Evolutionary conservation across 805 yeast genomes (phyloP).

Genomic region (Suhomyces prunicola): DNA sequence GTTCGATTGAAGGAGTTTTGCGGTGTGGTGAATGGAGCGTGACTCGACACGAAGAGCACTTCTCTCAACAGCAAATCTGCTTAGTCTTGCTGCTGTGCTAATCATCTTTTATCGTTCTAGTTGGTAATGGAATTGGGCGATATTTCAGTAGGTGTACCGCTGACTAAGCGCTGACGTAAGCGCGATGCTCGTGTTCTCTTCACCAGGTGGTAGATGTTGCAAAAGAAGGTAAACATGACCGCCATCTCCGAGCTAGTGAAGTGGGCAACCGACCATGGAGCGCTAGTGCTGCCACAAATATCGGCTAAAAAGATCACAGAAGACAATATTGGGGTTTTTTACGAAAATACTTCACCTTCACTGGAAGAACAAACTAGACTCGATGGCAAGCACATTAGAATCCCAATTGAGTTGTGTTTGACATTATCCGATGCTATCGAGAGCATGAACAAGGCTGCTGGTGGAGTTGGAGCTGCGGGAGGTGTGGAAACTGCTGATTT

Average conservation of each 20-base stretch:
- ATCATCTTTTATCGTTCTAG: not conserved
- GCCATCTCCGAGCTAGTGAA: slow-evolving; percentile 11
- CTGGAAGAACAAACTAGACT: not conserved
- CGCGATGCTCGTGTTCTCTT: not conserved
- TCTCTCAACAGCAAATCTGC: not conserved
- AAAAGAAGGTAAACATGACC: not conserved
- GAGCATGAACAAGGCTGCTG: not conserved
- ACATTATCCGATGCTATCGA: slow-evolving; percentile 8
- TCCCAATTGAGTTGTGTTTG: slow-evolving; percentile 8
- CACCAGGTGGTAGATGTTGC: not conserved
- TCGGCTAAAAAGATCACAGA: slow-evolving; percentile 19
- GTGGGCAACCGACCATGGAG: slow-evolving; percentile 35
- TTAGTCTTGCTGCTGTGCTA: not conserved
- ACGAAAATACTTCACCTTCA: slow-evolving; percentile 3
- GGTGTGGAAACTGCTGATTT: not conserved
- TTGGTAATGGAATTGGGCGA: not conserved
- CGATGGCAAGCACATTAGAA: slow-evolving; percentile 6
- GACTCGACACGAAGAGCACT: not conserved
- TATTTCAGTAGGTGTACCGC: not conserved
- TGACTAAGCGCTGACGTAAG: not conserved
- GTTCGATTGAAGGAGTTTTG: not conserved
- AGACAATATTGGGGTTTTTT: slow-evolving; percentile 26
- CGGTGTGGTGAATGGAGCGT: not conserved
- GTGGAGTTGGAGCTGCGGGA: not conserved
- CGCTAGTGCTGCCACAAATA: slow-evolving; percentile 20